Evolutionary conservation across 1,284 basidiomycete species (phyloP), one percentile per base, ranked within the genome.

Genomic region (Athelia sp.): DNA sequence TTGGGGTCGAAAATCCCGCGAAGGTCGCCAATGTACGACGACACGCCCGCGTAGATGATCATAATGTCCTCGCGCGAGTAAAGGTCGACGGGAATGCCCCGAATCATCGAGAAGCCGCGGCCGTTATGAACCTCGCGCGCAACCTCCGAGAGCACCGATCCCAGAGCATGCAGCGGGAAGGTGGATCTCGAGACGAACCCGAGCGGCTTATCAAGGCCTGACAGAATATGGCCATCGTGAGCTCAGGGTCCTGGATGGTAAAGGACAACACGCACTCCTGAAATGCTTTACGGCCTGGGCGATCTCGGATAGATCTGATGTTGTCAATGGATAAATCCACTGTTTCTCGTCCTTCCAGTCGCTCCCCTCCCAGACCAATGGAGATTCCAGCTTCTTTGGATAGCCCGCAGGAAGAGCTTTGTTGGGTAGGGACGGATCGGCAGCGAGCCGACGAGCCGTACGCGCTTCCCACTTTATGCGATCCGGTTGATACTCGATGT

Each of bases 1-100:
- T 63, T 67, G 22, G 59, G 63, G 54, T 74, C 74, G 57, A 74
- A 73, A 45, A 63, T 64, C 18, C 71, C 73, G 21, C 73, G 66
- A 31, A 58, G 62, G 29, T 66, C 65, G 19, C 70, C 73, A 31
- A 75, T 65, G 50, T 74, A 66, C 0, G 71, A 70, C 13, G 73
- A 73, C 17, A 73, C 59, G 11, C 70, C 70, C 11, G 67, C 63
- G 52, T 70, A 72, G 43, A 72, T 57, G 22, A 68, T 62, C 10
- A 60, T 63, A 21, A 64, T 60, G 22, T 72, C 70, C 17, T 54
- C 61, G 17, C 61, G 63, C 21, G 60, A 59, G 52, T 72, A 71
- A 18, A 58, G 55, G 47, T 67, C 65, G 36, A 71, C 55, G 8
- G 70, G 70, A 15, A 71, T 60, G n/a, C 66, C 65, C 24, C 68